Percentiles rank a stretch among this genome's conserved stretches.
These are phyloP conservation scores for Teunomyces gatunensis DNA, from an alignment of 805 yeast genomes.

Conservation along the genomic window DNA sequence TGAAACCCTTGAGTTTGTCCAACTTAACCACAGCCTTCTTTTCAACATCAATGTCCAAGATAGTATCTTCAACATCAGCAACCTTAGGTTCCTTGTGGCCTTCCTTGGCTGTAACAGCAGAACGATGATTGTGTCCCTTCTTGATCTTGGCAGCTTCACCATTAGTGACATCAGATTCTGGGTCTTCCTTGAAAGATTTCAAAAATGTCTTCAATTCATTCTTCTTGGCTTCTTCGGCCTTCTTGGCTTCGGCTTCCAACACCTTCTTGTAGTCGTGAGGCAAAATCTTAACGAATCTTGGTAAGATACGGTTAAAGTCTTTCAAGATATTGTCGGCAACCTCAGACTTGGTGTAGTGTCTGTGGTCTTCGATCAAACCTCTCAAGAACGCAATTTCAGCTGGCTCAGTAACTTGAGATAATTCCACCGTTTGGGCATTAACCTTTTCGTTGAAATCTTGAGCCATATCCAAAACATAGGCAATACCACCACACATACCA, in stretches of 20 bases:
- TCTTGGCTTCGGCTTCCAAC: slow-evolving; percentile 69
- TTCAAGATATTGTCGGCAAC: slow-evolving; percentile 78
- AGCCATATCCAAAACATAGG: slow-evolving; percentile 92
- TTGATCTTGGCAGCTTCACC: slow-evolving; percentile 73
- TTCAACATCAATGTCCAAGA: slow-evolving; percentile 65
- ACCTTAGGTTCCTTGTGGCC: slow-evolving; percentile 71
- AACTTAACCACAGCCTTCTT: slow-evolving; percentile 59
- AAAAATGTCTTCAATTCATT: slow-evolving; percentile 65
- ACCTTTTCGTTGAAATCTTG: slow-evolving; percentile 84
- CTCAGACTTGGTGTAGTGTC: slow-evolving; percentile 90
- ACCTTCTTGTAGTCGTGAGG: slow-evolving; percentile 92
- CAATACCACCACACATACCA: slow-evolving; percentile 99
- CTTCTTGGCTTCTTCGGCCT: slow-evolving; percentile 61
- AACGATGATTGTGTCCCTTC: slow-evolving; percentile 44
- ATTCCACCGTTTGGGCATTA: slow-evolving; percentile 78
- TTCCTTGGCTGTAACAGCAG: slow-evolving; percentile 24
- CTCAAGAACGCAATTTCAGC: slow-evolving; percentile 91
- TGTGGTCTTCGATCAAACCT: slow-evolving; percentile 91
- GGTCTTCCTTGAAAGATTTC: slow-evolving; percentile 74
- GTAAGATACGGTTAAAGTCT: slow-evolving; percentile 85
- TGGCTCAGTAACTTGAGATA: slow-evolving; percentile 75
- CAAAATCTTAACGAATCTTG: slow-evolving; percentile 88
- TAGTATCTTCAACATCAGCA: slow-evolving; percentile 85
- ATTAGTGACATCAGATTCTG: slow-evolving; percentile 81
- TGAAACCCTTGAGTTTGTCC: slow-evolving; percentile 86